Percentiles rank a stretch among this genome's conserved stretches.
Evolutionary conservation across 169 alveolate genomes (phyloP).

Genomic region (Eimeria praecox): DNA sequence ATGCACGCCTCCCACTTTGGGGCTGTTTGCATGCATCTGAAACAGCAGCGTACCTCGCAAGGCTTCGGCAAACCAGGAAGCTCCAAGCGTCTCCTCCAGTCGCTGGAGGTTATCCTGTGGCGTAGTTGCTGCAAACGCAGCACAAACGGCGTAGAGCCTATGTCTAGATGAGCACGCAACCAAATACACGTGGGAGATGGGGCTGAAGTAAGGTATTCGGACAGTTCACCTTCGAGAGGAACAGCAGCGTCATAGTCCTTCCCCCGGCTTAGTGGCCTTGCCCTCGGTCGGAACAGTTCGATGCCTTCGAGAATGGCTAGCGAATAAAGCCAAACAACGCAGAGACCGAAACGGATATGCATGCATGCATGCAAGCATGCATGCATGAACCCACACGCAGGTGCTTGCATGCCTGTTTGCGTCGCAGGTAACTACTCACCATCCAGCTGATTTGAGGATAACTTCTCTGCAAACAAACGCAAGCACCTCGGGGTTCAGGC

Average conservation of each 20-base stretch:
- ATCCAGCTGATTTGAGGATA: not conserved
- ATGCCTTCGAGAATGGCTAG: slow-evolving; percentile 32
- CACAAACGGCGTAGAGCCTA: not conserved
- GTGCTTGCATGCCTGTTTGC: not conserved
- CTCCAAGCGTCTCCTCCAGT: slow-evolving; percentile 25
- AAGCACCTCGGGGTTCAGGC: not conserved
- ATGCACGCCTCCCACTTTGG: not conserved
- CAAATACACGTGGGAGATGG: not conserved
- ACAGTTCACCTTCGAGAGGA: slow-evolving; percentile 23
- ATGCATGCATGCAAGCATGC: slow-evolving; percentile 1
- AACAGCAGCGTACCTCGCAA: not conserved
- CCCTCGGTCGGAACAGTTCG: not conserved
- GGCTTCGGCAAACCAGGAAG: not conserved
- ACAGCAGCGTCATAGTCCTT: not conserved
- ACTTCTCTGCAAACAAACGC: not conserved
- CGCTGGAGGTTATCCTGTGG: not conserved
- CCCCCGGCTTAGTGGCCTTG: not conserved
- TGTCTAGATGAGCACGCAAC: not conserved
- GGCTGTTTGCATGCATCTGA: not conserved
- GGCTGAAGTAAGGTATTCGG: not conserved
- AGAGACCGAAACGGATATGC: not conserved
- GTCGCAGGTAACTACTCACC: not conserved
- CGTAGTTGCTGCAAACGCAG: not conserved
- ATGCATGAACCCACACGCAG: not conserved
- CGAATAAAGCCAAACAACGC: not conserved